A percentile compares a stretch with the other conserved stretches of the same genome.
Evolutionary conservation across 768 basidiomycete genomes (phyloP).

Genomic region (Tephrocybe sp.): DNA sequence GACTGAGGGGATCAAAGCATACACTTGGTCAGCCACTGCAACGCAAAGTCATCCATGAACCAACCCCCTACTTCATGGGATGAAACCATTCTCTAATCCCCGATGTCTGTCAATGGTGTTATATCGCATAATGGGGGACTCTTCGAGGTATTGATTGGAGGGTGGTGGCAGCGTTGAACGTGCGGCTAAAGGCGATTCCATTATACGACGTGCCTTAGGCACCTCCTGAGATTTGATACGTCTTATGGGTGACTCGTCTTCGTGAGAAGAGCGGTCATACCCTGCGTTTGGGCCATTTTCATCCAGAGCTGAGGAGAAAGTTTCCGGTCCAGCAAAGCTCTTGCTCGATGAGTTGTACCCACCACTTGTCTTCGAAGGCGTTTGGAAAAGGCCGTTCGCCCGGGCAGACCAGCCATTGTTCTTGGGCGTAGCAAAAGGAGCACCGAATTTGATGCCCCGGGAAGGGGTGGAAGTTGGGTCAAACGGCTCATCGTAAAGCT

Average conservation of each 20-base stretch:
- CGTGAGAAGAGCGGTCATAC: slow-evolving; percentile 25
- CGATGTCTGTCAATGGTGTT: slow-evolving; percentile 12
- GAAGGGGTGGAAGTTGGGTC: slow-evolving; percentile 83
- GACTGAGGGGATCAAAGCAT: too few species aligned
- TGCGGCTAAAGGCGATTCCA: slow-evolving; percentile 33
- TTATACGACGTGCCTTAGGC: slow-evolving; percentile 29
- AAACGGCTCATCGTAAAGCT: slow-evolving; percentile 56
- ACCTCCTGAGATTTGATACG: slow-evolving; percentile 35
- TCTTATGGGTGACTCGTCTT: slow-evolving; percentile 58
- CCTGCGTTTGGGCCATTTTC: slow-evolving; percentile 24
- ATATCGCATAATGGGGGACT: slow-evolving; percentile 34
- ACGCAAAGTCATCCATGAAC: not conserved
- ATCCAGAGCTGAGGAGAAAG: slow-evolving; percentile 30
- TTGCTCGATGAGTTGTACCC: slow-evolving; percentile 28
- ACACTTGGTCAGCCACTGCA: not conserved
- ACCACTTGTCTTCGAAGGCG: slow-evolving; percentile 42
- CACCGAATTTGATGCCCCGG: slow-evolving; percentile 66
- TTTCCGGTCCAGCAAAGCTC: slow-evolving; percentile 27
- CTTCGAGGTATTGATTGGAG: slow-evolving; percentile 25
- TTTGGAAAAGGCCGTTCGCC: slow-evolving; percentile 48
- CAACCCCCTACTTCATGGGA: slow-evolving; percentile 3
- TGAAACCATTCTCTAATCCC: slow-evolving; percentile 1
- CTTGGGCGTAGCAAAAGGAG: slow-evolving; percentile 65
- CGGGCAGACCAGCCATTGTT: slow-evolving; percentile 46
- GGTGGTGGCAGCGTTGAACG: slow-evolving; percentile 17